phyloP scores from a whole-genome alignment of 441 rosid genomes.

The Populus trichocarpa region DNA sequence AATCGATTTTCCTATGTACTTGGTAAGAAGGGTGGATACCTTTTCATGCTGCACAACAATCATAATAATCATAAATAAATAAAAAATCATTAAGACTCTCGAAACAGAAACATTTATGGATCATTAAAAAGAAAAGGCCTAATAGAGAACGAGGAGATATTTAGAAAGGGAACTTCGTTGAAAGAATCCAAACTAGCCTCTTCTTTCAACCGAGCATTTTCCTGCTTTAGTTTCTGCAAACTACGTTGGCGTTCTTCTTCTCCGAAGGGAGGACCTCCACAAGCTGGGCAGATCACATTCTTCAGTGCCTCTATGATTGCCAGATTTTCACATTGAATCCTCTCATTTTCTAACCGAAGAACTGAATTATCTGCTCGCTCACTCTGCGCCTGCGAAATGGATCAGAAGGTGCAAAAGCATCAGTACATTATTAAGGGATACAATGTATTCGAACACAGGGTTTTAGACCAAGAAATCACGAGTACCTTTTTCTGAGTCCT shows the following conservation, averaged over 20 bases:
- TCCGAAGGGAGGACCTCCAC: conserved; percentile 67
- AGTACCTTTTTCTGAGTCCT: conserved; percentile 68
- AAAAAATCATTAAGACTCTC: background rate
- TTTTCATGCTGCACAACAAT: conserved; percentile 38
- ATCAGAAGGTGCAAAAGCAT: background rate
- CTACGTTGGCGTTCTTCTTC: conserved; percentile 40
- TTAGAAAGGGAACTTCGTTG: background rate
- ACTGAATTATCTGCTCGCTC: conserved; percentile 46
- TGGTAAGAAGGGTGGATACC: conserved; percentile 26
- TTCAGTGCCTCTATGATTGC: conserved; percentile 53
- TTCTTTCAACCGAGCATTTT: conserved; percentile 43
- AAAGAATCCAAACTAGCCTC: conserved; percentile 31
- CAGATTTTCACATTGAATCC: conserved; percentile 41
- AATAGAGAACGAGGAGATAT: background rate
- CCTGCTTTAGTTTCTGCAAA: conserved; percentile 36
- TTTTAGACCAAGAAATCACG: no score
- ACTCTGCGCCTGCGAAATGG: conserved; percentile 37
- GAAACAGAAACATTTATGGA: background rate
- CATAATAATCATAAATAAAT: background rate
- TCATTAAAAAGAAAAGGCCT: background rate
- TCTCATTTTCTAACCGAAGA: conserved; percentile 62
- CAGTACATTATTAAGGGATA: background rate
- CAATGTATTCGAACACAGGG: background rate
- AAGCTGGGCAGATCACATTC: conserved; percentile 52
- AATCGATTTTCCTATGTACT: conserved; percentile 37